These are phyloP conservation scores for Neofusicoccum kwambonambiense DNA, from an alignment of 2,329 filamentous ascomycete species.

Conservation along the genomic window DNA sequence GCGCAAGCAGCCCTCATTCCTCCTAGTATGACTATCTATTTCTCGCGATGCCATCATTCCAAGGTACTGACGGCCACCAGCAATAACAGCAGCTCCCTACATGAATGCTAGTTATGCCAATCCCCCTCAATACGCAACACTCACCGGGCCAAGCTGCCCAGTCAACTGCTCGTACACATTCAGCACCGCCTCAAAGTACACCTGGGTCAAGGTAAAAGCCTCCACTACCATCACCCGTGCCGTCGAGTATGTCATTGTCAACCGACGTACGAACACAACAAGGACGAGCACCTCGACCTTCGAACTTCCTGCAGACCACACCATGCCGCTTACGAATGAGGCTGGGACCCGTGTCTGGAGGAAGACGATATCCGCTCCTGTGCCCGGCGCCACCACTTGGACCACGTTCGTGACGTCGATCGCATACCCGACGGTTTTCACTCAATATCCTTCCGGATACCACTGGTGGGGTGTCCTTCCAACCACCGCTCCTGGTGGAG, in stretches of 20 bases:
- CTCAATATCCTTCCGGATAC: background rate
- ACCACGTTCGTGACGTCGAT: background rate
- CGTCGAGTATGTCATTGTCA: background rate
- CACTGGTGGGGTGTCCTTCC: conserved; percentile 1
- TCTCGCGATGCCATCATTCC: too few relatives aligned
- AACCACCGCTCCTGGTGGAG: background rate
- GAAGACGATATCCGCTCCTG: background rate
- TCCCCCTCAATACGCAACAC: background rate
- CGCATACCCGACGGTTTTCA: background rate
- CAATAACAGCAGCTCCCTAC: background rate
- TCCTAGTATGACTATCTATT: too few relatives aligned
- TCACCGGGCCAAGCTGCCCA: background rate
- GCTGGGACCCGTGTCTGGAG: background rate
- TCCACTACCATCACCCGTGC: background rate
- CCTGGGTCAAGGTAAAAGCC: background rate
- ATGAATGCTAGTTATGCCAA: background rate
- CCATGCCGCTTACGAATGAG: background rate
- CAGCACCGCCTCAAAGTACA: background rate
- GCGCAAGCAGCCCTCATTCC: too few relatives aligned
- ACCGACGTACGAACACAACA: background rate
- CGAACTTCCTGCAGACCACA: background rate
- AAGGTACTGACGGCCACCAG: background rate
- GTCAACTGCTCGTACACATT: background rate
- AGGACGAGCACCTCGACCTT: background rate
- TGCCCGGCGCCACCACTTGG: background rate